These are phyloP conservation scores for Suhomyces xylopsoci DNA, from an alignment of 805 yeast genomes.

Conservation along the genomic window DNA sequence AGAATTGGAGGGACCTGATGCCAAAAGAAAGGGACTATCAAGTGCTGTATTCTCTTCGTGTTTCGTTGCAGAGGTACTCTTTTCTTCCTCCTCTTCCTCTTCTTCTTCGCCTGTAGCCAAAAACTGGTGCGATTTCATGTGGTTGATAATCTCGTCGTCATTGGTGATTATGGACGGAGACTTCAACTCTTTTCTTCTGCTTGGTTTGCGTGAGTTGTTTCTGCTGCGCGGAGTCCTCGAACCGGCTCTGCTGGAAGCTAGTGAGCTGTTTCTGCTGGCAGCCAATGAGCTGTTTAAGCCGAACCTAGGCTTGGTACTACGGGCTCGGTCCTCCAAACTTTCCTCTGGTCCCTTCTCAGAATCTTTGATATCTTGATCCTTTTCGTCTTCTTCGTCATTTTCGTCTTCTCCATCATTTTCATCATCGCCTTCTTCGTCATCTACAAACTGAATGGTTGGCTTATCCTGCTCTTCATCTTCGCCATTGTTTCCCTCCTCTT, in stretches of 20 bases:
- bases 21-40: neutral
- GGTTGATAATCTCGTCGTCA: slow-evolving; percentile 34
- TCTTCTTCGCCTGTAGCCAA: slow-evolving; percentile 20
- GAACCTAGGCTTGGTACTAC: neutral
- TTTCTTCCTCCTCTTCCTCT: neutral
- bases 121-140: slow-evolving; percentile 33
- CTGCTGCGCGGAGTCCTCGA: neutral
- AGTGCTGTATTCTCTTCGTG: neutral
- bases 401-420: slow-evolving; percentile 16
- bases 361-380: neutral
- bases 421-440: slow-evolving; percentile 36
- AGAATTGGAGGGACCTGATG: slow-evolving; percentile 6
- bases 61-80: neutral
- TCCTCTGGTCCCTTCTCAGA: neutral
- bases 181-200: slow-evolving; percentile 7
- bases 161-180: slow-evolving; percentile 38
- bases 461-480: slow-evolving; percentile 24
- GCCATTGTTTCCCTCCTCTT: slow-evolving; percentile 1
- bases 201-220: neutral
- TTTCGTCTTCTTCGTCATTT: slow-evolving; percentile 9
- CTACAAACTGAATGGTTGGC: slow-evolving; percentile 61
- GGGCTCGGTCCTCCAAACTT: neutral
- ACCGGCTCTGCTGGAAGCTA: neutral
- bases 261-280: neutral
- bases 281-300: neutral